Conservation (phyloP, 345 rosid genomes). For the Sisymbrium altissimum region DNA sequence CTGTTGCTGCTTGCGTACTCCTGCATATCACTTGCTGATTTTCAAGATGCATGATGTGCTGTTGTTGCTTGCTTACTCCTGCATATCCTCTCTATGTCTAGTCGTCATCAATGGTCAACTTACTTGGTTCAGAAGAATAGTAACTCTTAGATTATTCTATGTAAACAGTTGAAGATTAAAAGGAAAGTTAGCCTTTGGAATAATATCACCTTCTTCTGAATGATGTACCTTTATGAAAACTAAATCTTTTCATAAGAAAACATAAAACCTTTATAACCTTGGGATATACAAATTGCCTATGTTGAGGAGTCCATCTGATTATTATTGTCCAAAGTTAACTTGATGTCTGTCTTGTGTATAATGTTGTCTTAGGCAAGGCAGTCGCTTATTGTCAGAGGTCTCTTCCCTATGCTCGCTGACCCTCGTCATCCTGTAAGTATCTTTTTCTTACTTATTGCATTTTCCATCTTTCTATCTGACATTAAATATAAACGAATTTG, state of each 20-base stretch:
- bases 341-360: not conserved
- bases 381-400: conserved; percentile 76
- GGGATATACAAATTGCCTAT: not conserved
- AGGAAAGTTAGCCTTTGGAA: not conserved
- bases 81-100: not conserved
- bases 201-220: not conserved
- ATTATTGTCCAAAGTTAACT: not conserved
- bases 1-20: too few relatives aligned
- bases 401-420: conserved; percentile 90
- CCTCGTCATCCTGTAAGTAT: conserved; percentile 73
- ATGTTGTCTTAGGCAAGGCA: conserved; percentile 61
- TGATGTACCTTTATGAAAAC: not conserved
- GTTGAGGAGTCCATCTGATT: not conserved
- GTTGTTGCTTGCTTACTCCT: not conserved
- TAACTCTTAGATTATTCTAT: not conserved
- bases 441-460: conserved; percentile 6
- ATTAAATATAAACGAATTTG: not conserved
- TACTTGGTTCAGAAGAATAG: not conserved
- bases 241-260: not conserved
- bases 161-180: not conserved
- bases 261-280: not conserved
- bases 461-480: not conserved
- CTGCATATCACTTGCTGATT: too few relatives aligned
- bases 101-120: not conserved
- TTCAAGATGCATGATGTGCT: too few relatives aligned